phyloP scores from a whole-genome alignment of 345 rosid species.

The Linum lewisii region DNA sequence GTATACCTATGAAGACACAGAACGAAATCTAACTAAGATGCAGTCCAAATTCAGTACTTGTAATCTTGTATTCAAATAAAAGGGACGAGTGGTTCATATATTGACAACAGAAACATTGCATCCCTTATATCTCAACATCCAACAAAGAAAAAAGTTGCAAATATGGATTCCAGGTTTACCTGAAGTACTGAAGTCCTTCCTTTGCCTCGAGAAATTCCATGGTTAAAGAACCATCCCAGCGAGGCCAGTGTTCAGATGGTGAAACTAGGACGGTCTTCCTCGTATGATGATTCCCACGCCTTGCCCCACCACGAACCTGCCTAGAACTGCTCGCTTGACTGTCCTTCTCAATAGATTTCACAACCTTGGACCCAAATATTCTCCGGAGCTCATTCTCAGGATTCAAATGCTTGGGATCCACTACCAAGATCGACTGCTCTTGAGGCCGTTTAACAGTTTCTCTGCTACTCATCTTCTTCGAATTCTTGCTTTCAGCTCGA shows the following conservation, averaged over 20 bases:
- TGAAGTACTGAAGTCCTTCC: conserved; percentile 57
- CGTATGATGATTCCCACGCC: conserved; percentile 58
- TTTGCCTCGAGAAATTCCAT: conserved; percentile 76
- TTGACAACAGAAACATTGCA: no score
- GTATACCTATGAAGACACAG: no score
- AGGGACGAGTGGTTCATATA: no score
- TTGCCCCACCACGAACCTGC: conserved; percentile 60
- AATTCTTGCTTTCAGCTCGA: conserved; percentile 20
- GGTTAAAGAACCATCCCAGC: conserved; percentile 82
- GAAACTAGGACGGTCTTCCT: conserved; percentile 61
- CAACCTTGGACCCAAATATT: conserved; percentile 79
- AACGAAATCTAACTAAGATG: no score
- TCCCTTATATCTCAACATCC: no score
- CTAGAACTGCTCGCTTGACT: conserved; percentile 55
- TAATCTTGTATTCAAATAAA: no score
- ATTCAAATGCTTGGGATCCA: conserved; percentile 66
- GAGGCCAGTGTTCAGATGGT: conserved; percentile 78
- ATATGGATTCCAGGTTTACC: conserved; percentile 25
- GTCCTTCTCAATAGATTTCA: conserved; percentile 64
- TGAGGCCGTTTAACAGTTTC: conserved; percentile 18
- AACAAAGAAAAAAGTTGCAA: no score
- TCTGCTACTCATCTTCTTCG: conserved; percentile 19
- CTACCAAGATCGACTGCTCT: conserved; percentile 31
- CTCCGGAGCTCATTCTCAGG: conserved; percentile 67
- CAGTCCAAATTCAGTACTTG: no score